phyloP scores from a whole-genome alignment of 768 basidiomycete genomes.

The Tephrocybe rancida region DNA sequence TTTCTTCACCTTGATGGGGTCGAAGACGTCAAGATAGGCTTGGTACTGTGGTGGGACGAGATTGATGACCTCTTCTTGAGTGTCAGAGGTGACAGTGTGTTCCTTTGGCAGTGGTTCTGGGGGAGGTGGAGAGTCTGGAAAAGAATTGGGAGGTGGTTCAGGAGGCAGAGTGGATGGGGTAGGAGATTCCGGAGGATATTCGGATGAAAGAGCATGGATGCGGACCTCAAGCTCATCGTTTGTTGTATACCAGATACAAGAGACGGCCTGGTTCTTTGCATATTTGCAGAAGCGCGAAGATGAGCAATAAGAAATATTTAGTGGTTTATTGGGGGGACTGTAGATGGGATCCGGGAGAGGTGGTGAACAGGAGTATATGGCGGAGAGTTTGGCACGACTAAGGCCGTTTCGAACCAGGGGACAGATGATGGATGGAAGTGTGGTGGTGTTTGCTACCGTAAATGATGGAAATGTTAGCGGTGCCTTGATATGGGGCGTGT shows the following conservation, averaged over 20 bases:
- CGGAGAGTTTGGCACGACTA: conserved; percentile 11
- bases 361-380: conserved; percentile 2
- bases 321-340: conserved; percentile 14
- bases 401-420: conserved; percentile 4
- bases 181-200: conserved; percentile 9
- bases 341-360: conserved; percentile 11
- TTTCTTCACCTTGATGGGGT: conserved; percentile 21
- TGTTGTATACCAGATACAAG: neutral
- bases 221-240: conserved; percentile 1
- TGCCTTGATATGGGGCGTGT: neutral
- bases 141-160: conserved; percentile 1
- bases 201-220: neutral
- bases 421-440: conserved; percentile 4
- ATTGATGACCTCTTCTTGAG: neutral
- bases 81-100: too few relatives aligned
- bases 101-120: too few relatives aligned
- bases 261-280: conserved; percentile 14
- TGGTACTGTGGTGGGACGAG: neutral
- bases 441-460: conserved; percentile 9
- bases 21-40: conserved; percentile 23
- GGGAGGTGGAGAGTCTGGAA: too few relatives aligned
- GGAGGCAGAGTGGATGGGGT: conserved; percentile 11
- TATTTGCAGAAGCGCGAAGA: conserved; percentile 20
- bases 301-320: conserved; percentile 16
- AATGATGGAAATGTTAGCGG: neutral